Evolutionary conservation across 495 filamentous ascomycete species (phyloP).

Genomic region (Penicillium canescens): DNA sequence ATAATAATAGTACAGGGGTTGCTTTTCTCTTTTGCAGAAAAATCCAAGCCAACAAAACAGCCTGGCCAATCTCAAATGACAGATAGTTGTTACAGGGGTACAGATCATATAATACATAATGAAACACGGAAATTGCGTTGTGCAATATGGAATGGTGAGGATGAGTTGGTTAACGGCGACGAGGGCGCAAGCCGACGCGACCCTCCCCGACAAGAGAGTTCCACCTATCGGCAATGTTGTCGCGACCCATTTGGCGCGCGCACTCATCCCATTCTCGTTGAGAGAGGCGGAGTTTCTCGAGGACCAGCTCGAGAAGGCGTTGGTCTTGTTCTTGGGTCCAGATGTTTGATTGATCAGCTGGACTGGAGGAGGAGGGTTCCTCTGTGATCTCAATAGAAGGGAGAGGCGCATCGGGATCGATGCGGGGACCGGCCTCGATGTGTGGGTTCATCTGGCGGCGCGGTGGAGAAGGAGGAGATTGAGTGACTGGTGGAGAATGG

Average conservation of each 20-base stretch:
- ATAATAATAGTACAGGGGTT: slow-evolving; percentile 23
- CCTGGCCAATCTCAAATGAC: slow-evolving; percentile 3
- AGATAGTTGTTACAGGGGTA: slow-evolving; percentile 6
- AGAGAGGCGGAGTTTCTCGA: slow-evolving; percentile 72
- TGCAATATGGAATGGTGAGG: not conserved
- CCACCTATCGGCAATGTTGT: slow-evolving; percentile 69
- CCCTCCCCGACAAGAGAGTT: slow-evolving; percentile 64
- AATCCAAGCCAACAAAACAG: not conserved
- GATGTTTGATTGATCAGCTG: slow-evolving; percentile 20
- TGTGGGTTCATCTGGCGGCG: slow-evolving; percentile 13
- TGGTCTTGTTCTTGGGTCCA: slow-evolving; percentile 73
- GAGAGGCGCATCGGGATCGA: slow-evolving; percentile 37
- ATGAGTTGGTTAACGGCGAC: slow-evolving; percentile 30
- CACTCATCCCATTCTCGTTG: slow-evolving; percentile 80
- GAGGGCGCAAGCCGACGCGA: slow-evolving; percentile 49
- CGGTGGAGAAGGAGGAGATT: slow-evolving; percentile 37
- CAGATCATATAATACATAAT: slow-evolving; percentile 28
- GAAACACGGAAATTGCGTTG: slow-evolving; percentile 2
- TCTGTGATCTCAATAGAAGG: slow-evolving; percentile 43
- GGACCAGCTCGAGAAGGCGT: slow-evolving; percentile 68
- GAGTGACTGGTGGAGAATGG: slow-evolving; percentile 39
- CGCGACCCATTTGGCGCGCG: slow-evolving; percentile 61
- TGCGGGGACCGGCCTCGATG: slow-evolving; percentile 11
- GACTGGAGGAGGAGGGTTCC: slow-evolving; percentile 7
- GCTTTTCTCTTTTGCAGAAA: slow-evolving; percentile 12